A percentile compares a stretch with the other conserved stretches of the same genome.
Conservation (phyloP, 2,329 filamentous ascomycete species). For the Pseudocercospora cruenta region DNA sequence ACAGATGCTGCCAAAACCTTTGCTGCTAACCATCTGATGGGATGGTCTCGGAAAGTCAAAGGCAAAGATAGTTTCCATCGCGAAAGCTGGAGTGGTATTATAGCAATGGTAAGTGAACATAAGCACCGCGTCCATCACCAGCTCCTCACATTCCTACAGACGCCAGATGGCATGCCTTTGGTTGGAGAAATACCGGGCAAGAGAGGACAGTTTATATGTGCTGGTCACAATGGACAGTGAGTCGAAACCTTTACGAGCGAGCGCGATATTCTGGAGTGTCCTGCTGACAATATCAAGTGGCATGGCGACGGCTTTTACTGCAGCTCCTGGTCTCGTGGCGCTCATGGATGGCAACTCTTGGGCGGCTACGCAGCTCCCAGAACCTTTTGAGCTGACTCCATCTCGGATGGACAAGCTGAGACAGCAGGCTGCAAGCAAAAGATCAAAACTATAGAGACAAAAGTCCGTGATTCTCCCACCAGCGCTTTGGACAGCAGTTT, state of each 20-base stretch:
- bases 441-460: not conserved
- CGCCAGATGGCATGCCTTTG: constrained; percentile 3
- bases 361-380: not conserved
- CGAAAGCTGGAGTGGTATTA: not conserved
- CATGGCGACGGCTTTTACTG: not conserved
- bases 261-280: no score
- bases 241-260: not conserved
- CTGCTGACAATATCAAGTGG: not conserved
- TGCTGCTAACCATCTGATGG: not conserved
- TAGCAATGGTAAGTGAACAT: not conserved
- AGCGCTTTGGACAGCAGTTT: no score
- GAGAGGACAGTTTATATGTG: not conserved
- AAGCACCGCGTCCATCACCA: not conserved
- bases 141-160: not conserved
- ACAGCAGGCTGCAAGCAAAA: not conserved
- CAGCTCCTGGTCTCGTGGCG: not conserved
- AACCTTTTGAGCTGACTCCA: not conserved
- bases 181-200: not conserved
- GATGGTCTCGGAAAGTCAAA: not conserved
- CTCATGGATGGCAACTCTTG: not conserved
- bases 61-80: not conserved
- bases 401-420: not conserved
- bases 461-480: no score
- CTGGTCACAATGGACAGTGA: constrained; percentile 1
- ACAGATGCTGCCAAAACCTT: not conserved